Evolutionary conservation across 768 basidiomycete genomes (phyloP).

Genomic region (Mycena sanguinolenta): DNA sequence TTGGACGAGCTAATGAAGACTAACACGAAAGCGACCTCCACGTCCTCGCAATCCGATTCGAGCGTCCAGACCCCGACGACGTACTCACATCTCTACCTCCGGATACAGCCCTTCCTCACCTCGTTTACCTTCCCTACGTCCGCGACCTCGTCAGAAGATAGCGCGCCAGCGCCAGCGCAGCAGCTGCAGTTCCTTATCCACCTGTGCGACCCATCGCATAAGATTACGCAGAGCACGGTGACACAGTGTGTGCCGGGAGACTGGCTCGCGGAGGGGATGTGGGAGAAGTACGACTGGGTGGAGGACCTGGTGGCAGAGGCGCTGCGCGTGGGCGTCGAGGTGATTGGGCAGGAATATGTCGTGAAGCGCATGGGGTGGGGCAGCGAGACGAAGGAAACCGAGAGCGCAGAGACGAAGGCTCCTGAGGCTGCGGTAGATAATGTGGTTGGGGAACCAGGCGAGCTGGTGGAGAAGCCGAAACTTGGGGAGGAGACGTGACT

Average conservation of each 20-base stretch:
- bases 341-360: constrained; percentile 93
- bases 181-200: constrained; percentile 81
- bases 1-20: constrained; percentile 81
- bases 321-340: constrained; percentile 86
- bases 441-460: constrained; percentile 38
- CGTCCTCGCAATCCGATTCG: constrained; percentile 48
- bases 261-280: constrained; percentile 81
- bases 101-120: constrained; percentile 88
- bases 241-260: constrained; percentile 87
- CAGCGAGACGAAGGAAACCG: constrained; percentile 46
- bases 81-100: constrained; percentile 92
- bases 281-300: constrained; percentile 96
- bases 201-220: constrained; percentile 84
- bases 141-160: constrained; percentile 39
- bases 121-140: constrained; percentile 60
- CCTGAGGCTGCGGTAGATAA: constrained; percentile 35
- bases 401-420: constrained; percentile 22
- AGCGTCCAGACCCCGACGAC: constrained; percentile 69
- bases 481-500: constrained; percentile 47
- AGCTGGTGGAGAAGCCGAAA: constrained; percentile 39
- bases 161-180: constrained; percentile 51
- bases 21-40: constrained; percentile 54
- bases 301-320: constrained; percentile 94
- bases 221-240: constrained; percentile 79
- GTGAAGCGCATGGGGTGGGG: constrained; percentile 89